A percentile compares a stretch with the other conserved stretches of the same genome.
Evolutionary conservation across 139 green algal genomes (phyloP).

Genomic region (Haematococcus lacustris): DNA sequence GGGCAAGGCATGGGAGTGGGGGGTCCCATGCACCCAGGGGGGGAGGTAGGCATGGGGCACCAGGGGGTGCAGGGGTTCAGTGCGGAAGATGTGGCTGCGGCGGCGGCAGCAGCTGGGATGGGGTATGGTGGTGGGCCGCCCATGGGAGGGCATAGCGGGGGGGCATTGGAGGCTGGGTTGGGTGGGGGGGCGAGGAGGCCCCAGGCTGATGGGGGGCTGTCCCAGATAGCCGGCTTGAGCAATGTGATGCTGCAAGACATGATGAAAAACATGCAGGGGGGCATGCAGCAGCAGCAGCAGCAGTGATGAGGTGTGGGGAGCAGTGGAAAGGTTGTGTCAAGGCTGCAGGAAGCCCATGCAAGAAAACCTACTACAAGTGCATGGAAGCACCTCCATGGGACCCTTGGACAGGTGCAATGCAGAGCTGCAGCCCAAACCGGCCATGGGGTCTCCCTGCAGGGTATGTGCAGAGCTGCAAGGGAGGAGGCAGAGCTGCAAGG

Average conservation of each 20-base stretch:
- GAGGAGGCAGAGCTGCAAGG: no score
- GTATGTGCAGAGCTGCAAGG: no score
- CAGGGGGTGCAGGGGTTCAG: not conserved
- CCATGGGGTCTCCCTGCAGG: no score
- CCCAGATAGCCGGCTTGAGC: constrained; percentile 4
- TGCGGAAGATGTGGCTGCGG: not conserved
- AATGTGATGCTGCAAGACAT: constrained; percentile 1
- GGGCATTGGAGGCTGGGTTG: not conserved
- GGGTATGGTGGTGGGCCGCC: not conserved
- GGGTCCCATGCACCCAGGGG: no score
- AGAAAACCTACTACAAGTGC: no score
- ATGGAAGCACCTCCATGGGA: no score
- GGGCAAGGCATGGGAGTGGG: not conserved
- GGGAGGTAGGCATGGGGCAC: no score
- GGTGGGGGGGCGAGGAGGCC: not conserved
- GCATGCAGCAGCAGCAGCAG: not conserved
- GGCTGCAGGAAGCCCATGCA: no score
- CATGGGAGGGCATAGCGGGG: not conserved
- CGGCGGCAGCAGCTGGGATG: not conserved
- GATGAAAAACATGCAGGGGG: constrained; percentile 1
- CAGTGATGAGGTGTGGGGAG: no score
- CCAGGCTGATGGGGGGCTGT: not conserved
- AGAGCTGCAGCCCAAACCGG: no score
- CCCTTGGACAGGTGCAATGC: no score
- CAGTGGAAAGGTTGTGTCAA: no score